phyloP scores from a whole-genome alignment of 306 rosid species.

The Pachyrhizus erosus region DNA sequence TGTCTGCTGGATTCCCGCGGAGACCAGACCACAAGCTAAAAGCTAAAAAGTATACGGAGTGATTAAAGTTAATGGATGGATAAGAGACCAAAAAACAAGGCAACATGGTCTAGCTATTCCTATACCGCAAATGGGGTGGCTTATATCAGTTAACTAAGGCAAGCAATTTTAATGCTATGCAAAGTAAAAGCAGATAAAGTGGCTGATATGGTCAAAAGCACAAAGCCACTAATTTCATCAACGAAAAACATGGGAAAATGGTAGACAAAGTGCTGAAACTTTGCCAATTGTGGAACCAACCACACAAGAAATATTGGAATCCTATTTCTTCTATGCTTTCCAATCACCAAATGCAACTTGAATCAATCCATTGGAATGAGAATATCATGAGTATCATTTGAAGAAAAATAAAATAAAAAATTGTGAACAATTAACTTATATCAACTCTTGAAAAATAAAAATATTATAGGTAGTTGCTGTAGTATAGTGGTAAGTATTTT shows the following conservation, averaged over 20 bases:
- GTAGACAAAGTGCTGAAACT: conserved; percentile 7
- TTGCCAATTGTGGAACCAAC: conserved; percentile 28
- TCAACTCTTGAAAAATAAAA: too few relatives aligned
- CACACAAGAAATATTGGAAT: not conserved
- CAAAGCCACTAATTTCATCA: not conserved
- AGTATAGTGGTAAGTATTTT: conserved; percentile 47
- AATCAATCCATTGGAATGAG: conserved; percentile 2
- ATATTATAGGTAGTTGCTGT: too few relatives aligned
- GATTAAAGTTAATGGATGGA: not conserved
- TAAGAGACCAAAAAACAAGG: too few relatives aligned
- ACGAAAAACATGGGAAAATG: too few relatives aligned
- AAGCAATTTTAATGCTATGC: not conserved
- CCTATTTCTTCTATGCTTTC: too few relatives aligned
- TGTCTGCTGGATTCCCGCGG: conserved; percentile 7
- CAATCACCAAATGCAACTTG: not conserved
- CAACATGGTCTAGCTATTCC: too few relatives aligned
- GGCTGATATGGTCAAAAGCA: not conserved
- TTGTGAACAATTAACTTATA: too few relatives aligned
- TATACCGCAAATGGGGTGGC: not conserved
- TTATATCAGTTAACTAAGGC: conserved; percentile 24
- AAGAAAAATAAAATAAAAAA: too few relatives aligned
- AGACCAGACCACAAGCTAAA: not conserved
- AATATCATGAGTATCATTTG: too few relatives aligned
- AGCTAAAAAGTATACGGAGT: not conserved
- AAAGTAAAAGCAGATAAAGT: too few relatives aligned